These are phyloP conservation scores for Phytopythium kandeliae DNA, from an alignment of 352 stramenopile species.

Conservation along the genomic window DNA sequence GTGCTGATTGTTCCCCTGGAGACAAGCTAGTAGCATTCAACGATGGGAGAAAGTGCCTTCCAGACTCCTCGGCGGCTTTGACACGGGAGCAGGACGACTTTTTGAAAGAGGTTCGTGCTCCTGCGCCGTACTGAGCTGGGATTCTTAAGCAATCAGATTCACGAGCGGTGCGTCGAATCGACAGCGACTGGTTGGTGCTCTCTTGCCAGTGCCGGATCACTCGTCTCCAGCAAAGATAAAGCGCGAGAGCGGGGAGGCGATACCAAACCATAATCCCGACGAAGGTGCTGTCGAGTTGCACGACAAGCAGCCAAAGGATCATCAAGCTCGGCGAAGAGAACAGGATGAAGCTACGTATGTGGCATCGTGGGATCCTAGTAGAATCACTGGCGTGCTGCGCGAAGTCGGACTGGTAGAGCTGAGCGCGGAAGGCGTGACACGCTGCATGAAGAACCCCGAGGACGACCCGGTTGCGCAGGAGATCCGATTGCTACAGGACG, in stretches of 20 bases:
- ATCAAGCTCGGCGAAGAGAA: constrained; percentile 4
- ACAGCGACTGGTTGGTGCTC: constrained; percentile 29
- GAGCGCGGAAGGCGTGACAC: constrained; percentile 13
- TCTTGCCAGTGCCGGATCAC: constrained; percentile 9
- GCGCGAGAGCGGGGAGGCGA: neutral
- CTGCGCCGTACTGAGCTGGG: neutral
- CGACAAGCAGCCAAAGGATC: neutral
- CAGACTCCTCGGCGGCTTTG: neutral
- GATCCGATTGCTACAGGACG: constrained; percentile 43
- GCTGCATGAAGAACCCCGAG: constrained; percentile 17
- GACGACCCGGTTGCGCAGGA: constrained; percentile 67
- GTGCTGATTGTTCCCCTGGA: neutral
- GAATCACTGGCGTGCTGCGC: constrained; percentile 22
- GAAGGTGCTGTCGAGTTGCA: neutral
- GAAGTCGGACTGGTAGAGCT: constrained; percentile 50
- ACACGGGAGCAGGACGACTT: constrained; percentile 27
- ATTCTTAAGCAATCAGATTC: too few species aligned
- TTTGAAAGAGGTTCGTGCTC: constrained; percentile 34
- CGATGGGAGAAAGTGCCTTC: neutral
- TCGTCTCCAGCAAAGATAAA: neutral
- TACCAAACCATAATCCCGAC: neutral
- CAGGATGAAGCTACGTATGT: constrained; percentile 4
- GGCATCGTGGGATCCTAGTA: constrained; percentile 19
- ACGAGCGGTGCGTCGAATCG: neutral
- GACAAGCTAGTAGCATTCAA: neutral